phyloP scores from a whole-genome alignment of 1,139 yeast genomes.

The Candida sojae region DNA sequence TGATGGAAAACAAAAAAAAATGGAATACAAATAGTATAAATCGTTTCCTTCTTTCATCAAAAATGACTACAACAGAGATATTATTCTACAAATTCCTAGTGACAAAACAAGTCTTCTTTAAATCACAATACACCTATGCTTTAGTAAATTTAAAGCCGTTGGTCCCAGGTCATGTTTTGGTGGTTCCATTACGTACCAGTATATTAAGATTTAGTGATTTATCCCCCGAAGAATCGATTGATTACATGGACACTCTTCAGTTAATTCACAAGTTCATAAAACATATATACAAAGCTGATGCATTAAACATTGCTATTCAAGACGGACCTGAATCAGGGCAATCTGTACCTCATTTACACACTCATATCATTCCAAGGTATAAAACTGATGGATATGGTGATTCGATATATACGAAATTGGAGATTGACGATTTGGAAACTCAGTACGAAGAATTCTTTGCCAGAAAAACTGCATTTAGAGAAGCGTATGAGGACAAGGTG shows the following conservation, averaged over 20 bases:
- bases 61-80: slow-evolving; percentile 20
- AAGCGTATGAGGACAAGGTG: slow-evolving; percentile 2
- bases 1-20: not conserved
- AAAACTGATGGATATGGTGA: slow-evolving; percentile 63
- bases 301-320: slow-evolving; percentile 86
- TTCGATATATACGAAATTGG: slow-evolving; percentile 59
- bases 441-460: slow-evolving; percentile 31
- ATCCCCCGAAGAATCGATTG: slow-evolving; percentile 68
- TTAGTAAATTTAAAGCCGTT: slow-evolving; percentile 87
- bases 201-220: slow-evolving; percentile 69
- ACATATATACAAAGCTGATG: slow-evolving; percentile 68
- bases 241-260: slow-evolving; percentile 79
- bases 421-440: slow-evolving; percentile 39
- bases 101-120: slow-evolving; percentile 62
- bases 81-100: slow-evolving; percentile 59
- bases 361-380: slow-evolving; percentile 86
- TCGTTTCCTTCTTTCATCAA: not conserved
- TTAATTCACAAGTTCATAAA: slow-evolving; percentile 66
- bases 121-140: slow-evolving; percentile 66
- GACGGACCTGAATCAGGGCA: slow-evolving; percentile 98
- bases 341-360: slow-evolving; percentile 88
- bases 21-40: no score
- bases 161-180: slow-evolving; percentile 85
- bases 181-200: slow-evolving; percentile 70
- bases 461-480: slow-evolving; percentile 24